Conservation (phyloP, 139 green algal genomes). For the Pleodorina starrii region DNA sequence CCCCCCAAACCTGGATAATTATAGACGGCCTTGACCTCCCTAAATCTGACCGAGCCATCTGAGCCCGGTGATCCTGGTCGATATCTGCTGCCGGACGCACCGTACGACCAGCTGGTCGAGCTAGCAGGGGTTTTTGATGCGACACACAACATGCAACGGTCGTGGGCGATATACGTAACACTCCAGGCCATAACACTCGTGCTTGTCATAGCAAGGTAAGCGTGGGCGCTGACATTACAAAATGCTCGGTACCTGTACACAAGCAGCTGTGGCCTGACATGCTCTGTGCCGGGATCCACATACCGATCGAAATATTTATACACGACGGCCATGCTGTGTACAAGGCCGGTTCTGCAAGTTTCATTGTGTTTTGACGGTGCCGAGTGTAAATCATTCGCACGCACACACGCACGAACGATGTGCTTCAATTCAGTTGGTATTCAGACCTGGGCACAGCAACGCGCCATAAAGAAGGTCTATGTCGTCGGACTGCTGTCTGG, state of each 20-base stretch:
- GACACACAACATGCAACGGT: neutral
- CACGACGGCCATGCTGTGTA: too few species aligned
- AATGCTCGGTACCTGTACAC: too few species aligned
- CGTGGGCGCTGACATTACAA: too few species aligned
- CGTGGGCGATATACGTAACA: neutral
- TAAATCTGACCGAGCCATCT: neutral
- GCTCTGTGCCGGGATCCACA: too few species aligned
- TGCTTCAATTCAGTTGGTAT: neutral
- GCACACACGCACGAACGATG: neutral
- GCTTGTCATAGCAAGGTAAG: neutral
- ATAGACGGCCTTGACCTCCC: neutral
- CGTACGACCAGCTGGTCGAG: neutral
- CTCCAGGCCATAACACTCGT: neutral
- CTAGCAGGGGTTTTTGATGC: neutral
- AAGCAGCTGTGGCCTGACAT: too few species aligned
- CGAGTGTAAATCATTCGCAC: too few species aligned
- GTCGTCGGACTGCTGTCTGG: neutral
- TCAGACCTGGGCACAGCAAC: neutral
- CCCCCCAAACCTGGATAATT: too few species aligned
- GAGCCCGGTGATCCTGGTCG: slow-evolving; percentile 15
- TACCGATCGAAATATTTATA: too few species aligned
- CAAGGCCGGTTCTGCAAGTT: too few species aligned
- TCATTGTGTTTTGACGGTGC: too few species aligned
- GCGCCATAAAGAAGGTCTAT: too few species aligned
- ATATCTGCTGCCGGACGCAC: slow-evolving; percentile 44